Evolutionary conservation across 73 alveolate species (phyloP).

Genomic region (Tetrahymena borealis): DNA sequence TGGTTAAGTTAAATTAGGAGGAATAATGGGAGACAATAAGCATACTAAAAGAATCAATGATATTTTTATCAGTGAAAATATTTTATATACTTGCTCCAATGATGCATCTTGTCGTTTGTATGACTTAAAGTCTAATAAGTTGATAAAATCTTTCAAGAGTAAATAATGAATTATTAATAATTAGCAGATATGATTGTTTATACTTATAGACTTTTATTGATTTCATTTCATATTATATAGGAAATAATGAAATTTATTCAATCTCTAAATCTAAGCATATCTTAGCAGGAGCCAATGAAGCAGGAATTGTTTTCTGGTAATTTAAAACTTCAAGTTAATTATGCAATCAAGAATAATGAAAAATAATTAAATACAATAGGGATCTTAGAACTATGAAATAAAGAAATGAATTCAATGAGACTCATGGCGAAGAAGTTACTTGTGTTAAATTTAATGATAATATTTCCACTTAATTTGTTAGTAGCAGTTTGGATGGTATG

Average conservation of each 20-base stretch:
- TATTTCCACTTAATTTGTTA: conserved; percentile 6
- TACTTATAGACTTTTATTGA: too few relatives aligned
- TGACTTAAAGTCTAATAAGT: background rate
- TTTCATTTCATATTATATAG: background rate
- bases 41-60: background rate
- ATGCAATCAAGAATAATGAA: background rate
- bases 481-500: conserved; percentile 32
- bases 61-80: background rate
- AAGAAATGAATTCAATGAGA: conserved; percentile 27
- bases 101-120: background rate
- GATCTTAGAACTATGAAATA: conserved; percentile 36
- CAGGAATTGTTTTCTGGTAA: conserved; percentile 23
- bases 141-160: background rate
- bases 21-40: background rate
- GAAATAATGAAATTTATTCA: conserved; percentile 14
- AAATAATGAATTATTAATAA: background rate
- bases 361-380: background rate
- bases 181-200: background rate
- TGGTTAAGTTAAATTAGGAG: background rate
- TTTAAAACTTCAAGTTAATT: background rate
- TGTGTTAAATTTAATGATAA: conserved; percentile 5
- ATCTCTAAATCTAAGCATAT: conserved; percentile 39
- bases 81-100: background rate
- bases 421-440: conserved; percentile 28
- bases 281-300: conserved; percentile 35